Conservation (phyloP, 2,329 filamentous ascomycete species). For the Cladosporium sp. region DNA sequence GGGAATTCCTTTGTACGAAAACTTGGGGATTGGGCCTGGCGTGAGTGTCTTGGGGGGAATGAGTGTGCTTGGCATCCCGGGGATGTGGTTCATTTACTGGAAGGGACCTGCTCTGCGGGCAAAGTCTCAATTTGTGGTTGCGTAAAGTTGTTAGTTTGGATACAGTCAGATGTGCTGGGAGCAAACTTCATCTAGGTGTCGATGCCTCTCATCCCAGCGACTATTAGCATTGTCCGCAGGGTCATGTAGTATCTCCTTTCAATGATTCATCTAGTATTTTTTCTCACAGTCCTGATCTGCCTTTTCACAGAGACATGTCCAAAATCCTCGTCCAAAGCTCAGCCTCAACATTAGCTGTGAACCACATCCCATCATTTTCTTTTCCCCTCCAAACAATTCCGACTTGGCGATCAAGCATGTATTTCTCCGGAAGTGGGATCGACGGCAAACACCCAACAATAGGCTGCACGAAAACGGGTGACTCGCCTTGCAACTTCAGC, state of each 20-base stretch:
- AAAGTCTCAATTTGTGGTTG: background rate
- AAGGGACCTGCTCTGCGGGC: background rate
- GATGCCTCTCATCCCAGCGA: too few species aligned
- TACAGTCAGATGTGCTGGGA: too few species aligned
- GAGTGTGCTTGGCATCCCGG: background rate
- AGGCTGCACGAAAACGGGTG: background rate
- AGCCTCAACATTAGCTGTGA: background rate
- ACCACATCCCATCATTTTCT: background rate
- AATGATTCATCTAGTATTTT: too few species aligned
- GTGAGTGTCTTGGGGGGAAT: constrained; percentile 32
- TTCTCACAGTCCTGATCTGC: too few species aligned
- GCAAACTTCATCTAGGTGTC: too few species aligned
- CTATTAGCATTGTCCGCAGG: too few species aligned
- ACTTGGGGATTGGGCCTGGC: constrained; percentile 57
- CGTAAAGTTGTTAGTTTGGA: too few species aligned
- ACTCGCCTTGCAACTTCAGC: background rate
- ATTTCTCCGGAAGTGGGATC: background rate
- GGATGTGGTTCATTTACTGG: background rate
- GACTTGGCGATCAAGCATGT: background rate
- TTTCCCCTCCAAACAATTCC: background rate
- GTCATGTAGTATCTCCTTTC: too few species aligned
- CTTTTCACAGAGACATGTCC: background rate
- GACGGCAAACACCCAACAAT: background rate
- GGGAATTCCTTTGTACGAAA: constrained; percentile 55
- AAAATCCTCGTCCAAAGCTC: background rate